Base-by-base conservation (phyloP, 495 filamentous ascomycete genomes). In the Penicillium nucicola region DNA sequence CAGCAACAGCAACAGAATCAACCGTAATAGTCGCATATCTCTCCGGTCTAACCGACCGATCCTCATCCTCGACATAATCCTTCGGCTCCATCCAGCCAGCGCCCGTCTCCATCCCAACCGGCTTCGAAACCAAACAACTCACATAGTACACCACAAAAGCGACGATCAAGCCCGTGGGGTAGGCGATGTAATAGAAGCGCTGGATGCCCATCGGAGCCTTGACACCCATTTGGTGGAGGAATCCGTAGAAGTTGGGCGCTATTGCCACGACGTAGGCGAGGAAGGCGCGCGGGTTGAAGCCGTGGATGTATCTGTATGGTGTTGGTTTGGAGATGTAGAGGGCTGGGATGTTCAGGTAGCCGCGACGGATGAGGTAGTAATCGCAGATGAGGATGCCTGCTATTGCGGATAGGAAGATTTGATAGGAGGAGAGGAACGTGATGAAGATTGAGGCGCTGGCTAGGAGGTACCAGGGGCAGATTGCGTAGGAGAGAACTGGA, bases 201-300 rank as follows among this genome's bases (percentile, higher is more conserved):
- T 60, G 42, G 11, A 68, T 62, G 0, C 61, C 61, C 9, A 48
- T 1, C 6, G 67, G 65, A 5, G 67, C 69, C 11, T 38, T 44
- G 9, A 72, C 67, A 7, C 69, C 69, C 65, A 68, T 68, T 19
- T 70, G 62, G 39, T 64, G 58, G 23, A 72, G 51, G 37, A 72
- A 72, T 0, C 66, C 66, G 28, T 70, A 72, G 48, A 70, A 70
- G 28, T 72, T 57, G 0, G 59, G 59, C 22, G 62, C 59, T 2
- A 63, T 30, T 9, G 61, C 64, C 30, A 69, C 39, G n/a, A 69
- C 5, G 20, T 67, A 70, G 0, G 53, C 52, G 5, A 48, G 37
- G 35, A 67, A 61, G 1, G 61, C 64, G n/a, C 64, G 52, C 0
- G 43, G 43, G 22, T 64, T 64, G 33, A 59, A 61, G 4, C 64